These are phyloP conservation scores for Amaranthus tricolor DNA, from an alignment of 179 eudicot species.

Conservation along the genomic window DNA sequence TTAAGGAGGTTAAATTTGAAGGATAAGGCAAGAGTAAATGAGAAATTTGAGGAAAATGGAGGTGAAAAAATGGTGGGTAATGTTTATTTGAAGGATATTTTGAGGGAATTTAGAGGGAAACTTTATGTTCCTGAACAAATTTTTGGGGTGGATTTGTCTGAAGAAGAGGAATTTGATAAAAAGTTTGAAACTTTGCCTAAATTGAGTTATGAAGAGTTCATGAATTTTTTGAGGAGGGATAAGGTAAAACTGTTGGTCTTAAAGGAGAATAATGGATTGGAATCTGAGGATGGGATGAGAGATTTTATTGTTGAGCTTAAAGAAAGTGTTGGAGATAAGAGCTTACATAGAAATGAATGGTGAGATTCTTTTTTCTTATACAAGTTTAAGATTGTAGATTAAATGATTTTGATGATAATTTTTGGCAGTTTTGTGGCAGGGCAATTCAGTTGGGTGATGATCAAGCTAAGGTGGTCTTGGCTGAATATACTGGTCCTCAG, in stretches of 20 bases:
- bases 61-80: constrained; percentile 29
- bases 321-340: constrained; percentile 72
- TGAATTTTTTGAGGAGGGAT: constrained; percentile 46
- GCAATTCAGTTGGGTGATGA: constrained; percentile 58
- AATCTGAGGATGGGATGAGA: constrained; percentile 32
- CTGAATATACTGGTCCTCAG: constrained; percentile 61
- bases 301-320: constrained; percentile 79
- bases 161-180: constrained; percentile 65
- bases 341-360: constrained; percentile 77
- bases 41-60: constrained; percentile 24
- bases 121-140: constrained; percentile 87
- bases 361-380: constrained; percentile 28
- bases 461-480: constrained; percentile 52
- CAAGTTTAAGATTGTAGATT: neutral
- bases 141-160: constrained; percentile 58
- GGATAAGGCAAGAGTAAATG: constrained; percentile 17
- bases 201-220: constrained; percentile 60
- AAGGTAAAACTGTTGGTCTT: constrained; percentile 60
- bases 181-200: constrained; percentile 55
- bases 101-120: constrained; percentile 80
- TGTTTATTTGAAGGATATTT: constrained; percentile 73
- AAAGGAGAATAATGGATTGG: constrained; percentile 45
- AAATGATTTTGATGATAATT: neutral
- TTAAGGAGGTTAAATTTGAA: constrained; percentile 45
- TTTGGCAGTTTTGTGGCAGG: constrained; percentile 43